A percentile compares a stretch with the other conserved stretches of the same genome.
Evolutionary conservation across 306 rosid species (phyloP).

Genomic region (Benincasa hispida): DNA sequence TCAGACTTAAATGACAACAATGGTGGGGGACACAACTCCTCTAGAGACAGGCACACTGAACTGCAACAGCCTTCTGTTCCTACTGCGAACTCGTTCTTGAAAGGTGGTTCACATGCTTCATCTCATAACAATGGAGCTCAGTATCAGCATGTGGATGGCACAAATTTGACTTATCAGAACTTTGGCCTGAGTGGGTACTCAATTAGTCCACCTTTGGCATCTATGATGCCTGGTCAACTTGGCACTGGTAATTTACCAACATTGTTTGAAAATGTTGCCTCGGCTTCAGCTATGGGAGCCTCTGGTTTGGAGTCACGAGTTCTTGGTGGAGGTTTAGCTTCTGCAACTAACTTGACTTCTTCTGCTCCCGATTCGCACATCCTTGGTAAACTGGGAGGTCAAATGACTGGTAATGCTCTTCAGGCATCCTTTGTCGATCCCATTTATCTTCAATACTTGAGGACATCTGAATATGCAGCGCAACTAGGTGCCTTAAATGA

Average conservation of each 20-base stretch:
- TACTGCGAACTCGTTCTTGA: slow-evolving; percentile 35
- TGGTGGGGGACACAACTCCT: slow-evolving; percentile 32
- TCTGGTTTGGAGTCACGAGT: slow-evolving; percentile 71
- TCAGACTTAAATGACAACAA: slow-evolving; percentile 38
- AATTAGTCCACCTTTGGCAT: slow-evolving; percentile 55
- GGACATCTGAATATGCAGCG: slow-evolving; percentile 75
- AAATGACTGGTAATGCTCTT: slow-evolving; percentile 46
- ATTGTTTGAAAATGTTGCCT: slow-evolving; percentile 60
- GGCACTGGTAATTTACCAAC: slow-evolving; percentile 67
- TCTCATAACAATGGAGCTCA: slow-evolving; percentile 52
- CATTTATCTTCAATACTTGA: slow-evolving; percentile 72
- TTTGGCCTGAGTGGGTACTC: slow-evolving; percentile 58
- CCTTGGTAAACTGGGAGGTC: slow-evolving; percentile 63
- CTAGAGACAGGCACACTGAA: slow-evolving; percentile 48
- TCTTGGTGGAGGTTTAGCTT: slow-evolving; percentile 49
- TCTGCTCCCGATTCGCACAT: slow-evolving; percentile 51
- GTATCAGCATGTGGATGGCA: slow-evolving; percentile 56
- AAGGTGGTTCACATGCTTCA: slow-evolving; percentile 60
- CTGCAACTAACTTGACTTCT: slow-evolving; percentile 36
- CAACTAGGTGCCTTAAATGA: slow-evolving; percentile 72
- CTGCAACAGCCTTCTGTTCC: slow-evolving; percentile 35
- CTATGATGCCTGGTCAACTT: slow-evolving; percentile 78
- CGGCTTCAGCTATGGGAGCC: slow-evolving; percentile 54
- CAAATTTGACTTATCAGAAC: slow-evolving; percentile 50
- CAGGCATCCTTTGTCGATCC: slow-evolving; percentile 85